Conservation (phyloP, 257 asterid species). For the Leptodermis oblonga region DNA sequence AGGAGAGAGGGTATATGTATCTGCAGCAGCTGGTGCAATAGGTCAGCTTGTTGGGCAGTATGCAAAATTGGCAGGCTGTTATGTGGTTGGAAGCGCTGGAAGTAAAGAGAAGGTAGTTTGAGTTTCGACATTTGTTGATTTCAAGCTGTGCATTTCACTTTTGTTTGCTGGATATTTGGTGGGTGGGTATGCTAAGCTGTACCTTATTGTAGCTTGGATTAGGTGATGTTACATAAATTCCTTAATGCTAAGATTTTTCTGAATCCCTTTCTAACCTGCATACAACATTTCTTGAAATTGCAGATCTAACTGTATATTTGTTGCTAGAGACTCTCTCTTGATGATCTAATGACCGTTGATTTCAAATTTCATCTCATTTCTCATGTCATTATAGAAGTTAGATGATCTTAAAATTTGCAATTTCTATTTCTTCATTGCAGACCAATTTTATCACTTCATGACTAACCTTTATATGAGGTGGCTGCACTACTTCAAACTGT, state of each 20-base stretch:
- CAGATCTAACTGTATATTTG: background rate
- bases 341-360: background rate
- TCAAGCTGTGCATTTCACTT: background rate
- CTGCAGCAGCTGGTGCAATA: background rate
- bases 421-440: background rate
- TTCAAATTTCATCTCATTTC: background rate
- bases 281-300: too few relatives aligned
- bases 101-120: background rate
- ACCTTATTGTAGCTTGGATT: too few relatives aligned
- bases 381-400: background rate
- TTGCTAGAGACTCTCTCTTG: background rate
- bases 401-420: background rate
- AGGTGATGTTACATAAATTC: too few relatives aligned
- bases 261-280: too few relatives aligned
- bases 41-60: background rate
- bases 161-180: too few relatives aligned
- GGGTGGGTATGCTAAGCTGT: too few relatives aligned
- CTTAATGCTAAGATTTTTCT: too few relatives aligned
- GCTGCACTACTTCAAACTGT: too few relatives aligned
- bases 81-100: background rate
- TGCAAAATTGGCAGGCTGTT: background rate
- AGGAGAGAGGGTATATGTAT: background rate
- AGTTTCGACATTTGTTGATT: background rate
- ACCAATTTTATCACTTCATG: too few relatives aligned
- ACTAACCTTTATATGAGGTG: too few relatives aligned